Percentiles rank a stretch among this genome's conserved stretches.
These are phyloP conservation scores for Mucor saturninus DNA, from an alignment of 371 early-diverging fungal species.

Conservation along the genomic window DNA sequence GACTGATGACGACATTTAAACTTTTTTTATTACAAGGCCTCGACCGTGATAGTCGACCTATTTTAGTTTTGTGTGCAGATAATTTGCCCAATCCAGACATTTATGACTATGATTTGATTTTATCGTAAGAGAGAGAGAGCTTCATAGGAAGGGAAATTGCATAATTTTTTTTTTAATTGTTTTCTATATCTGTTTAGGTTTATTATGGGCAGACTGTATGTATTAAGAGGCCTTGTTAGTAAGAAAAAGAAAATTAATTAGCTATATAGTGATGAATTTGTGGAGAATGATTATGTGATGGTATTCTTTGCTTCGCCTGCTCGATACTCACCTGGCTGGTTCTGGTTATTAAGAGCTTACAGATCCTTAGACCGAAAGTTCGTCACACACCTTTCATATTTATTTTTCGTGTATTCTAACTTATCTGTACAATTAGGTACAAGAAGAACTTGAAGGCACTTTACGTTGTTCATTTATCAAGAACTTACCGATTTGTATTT, in stretches of 20 bases:
- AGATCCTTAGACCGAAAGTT: constrained; percentile 76
- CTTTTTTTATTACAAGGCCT: constrained; percentile 57
- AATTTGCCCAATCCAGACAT: constrained; percentile 77
- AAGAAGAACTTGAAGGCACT: constrained; percentile 92
- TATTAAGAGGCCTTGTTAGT: not conserved
- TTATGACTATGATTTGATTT: constrained; percentile 80
- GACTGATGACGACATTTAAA: not conserved
- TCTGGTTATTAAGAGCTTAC: constrained; percentile 87
- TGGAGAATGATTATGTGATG: constrained; percentile 85
- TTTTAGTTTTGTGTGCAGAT: constrained; percentile 82
- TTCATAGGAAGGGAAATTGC: not conserved
- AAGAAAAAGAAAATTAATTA: not conserved
- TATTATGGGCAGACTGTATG: constrained; percentile 49
- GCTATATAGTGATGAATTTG: constrained; percentile 65
- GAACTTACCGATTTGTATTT: constrained; percentile 44
- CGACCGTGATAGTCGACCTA: constrained; percentile 82
- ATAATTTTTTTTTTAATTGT: not conserved
- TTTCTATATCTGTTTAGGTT: constrained; percentile 21
- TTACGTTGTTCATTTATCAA: constrained; percentile 81
- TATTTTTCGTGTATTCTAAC: not conserved
- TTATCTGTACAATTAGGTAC: constrained; percentile 56
- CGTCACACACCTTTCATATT: constrained; percentile 6
- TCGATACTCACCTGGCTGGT: constrained; percentile 77
- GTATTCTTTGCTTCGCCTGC: constrained; percentile 89
- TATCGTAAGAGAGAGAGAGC: constrained; percentile 55